phyloP scores from a whole-genome alignment of 176 grass and related monocot species.

The Tillandsia leiboldiana region DNA sequence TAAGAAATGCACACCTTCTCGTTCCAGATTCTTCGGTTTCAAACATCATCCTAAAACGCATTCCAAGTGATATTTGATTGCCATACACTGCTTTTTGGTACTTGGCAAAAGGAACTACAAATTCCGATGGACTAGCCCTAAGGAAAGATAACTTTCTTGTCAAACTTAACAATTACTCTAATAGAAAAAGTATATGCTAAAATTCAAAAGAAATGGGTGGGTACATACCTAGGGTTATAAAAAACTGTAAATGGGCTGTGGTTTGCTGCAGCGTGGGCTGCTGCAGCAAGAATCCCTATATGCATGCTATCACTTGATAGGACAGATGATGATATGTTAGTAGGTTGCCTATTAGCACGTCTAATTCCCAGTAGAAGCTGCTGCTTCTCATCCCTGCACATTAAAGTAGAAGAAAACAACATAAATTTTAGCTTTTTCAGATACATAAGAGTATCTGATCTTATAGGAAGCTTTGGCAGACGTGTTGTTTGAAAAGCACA shows the following conservation, averaged over 20 bases:
- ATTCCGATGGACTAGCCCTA: conserved; percentile 96
- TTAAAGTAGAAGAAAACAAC: conserved; percentile 4
- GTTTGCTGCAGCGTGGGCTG: conserved; percentile 96
- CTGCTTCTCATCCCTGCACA: conserved; percentile 83
- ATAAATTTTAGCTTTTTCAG: not conserved
- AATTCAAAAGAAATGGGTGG: not conserved
- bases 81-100: conserved; percentile 94
- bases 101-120: conserved; percentile 97
- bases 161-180: not conserved
- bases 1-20: conserved; percentile 43
- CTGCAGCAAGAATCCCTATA: conserved; percentile 95
- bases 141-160: conserved; percentile 4
- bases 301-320: conserved; percentile 99
- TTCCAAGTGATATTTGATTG: conserved; percentile 86
- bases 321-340: conserved; percentile 89
- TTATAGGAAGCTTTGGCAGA: not conserved
- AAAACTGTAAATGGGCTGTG: conserved; percentile 93
- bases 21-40: conserved; percentile 92
- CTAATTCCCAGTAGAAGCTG: conserved; percentile 90
- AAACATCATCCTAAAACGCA: conserved; percentile 97
- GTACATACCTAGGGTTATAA: conserved; percentile 84
- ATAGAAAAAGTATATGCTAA: not conserved
- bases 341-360: conserved; percentile 74
- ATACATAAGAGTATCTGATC: not conserved
- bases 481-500: no score